A percentile compares a stretch with the other conserved stretches of the same genome.
Evolutionary conservation across 306 rosid species (phyloP).

Genomic region (Quercus robur): DNA sequence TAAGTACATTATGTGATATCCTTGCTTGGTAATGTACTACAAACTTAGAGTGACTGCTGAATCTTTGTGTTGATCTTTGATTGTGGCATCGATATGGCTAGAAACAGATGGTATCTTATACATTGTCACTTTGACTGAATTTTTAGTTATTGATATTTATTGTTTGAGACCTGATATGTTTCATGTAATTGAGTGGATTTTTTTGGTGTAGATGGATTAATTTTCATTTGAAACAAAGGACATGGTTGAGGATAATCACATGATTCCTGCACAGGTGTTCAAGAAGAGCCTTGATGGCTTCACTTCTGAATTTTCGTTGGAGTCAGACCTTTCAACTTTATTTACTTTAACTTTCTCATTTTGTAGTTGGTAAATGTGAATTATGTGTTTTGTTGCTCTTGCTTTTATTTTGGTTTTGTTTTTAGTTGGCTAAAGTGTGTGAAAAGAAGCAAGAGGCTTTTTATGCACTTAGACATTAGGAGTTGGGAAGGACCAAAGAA

Average conservation of each 20-base stretch:
- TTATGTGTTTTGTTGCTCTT: no score
- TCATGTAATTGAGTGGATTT: background rate
- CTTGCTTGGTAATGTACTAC: background rate
- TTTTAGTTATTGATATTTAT: background rate
- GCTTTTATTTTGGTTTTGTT: background rate
- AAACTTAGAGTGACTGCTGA: no score
- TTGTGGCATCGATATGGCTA: no score
- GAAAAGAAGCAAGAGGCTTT: conserved; percentile 85
- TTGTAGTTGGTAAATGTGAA: background rate
- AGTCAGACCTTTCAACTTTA: conserved; percentile 60
- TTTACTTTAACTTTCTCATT: background rate
- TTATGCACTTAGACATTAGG: conserved; percentile 88
- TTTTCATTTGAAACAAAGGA: conserved; percentile 36
- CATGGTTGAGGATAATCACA: conserved; percentile 43
- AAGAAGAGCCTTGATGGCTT: conserved; percentile 95
- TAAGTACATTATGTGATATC: background rate
- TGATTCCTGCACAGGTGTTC: conserved; percentile 72
- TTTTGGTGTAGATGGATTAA: conserved; percentile 50
- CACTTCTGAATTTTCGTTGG: conserved; percentile 97
- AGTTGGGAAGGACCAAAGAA: conserved; percentile 59
- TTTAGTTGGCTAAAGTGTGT: conserved; percentile 85
- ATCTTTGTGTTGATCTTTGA: no score
- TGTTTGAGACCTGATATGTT: background rate
- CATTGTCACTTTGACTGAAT: background rate
- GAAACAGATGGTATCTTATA: background rate